Base-by-base conservation (phyloP, 1,284 basidiomycete species). In the Trametes hirsuta region DNA sequence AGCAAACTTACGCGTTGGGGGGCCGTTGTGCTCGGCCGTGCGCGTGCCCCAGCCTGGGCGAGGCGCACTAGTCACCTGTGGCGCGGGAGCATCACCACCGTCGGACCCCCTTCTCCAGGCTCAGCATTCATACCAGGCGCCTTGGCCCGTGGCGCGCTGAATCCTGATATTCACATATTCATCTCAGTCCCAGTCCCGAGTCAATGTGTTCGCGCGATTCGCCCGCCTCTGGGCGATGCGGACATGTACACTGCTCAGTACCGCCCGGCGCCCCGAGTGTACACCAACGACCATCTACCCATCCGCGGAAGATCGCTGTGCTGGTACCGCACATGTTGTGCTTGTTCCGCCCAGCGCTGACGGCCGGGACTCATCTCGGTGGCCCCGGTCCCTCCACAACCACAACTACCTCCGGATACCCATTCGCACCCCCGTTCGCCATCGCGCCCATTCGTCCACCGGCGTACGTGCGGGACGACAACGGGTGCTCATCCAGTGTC, bases 261-360 rank as follows among this genome's bases (percentile, higher is more conserved):
- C 30, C 30, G 30, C 30, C 30, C 30, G 30, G 18, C 18, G 18
- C 18, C 18, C 18, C 18, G 18, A 18, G 18, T 18, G 18, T 18
- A 18, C 18, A 18, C 18, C 18, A 18, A 30, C 30, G 30, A 30
- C 10, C 37, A 47, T 34, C 34, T 15, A 9, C 35, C 53, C n/a
- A 18, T 40, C 8, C 45, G 24, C 44, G 53, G 45, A 47, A 18
- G 37, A 47, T 55, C 53, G 37, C 53, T 54, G 53, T 47, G 45
- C 45, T 47, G 24, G 9, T 25, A 24, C 22, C 24, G 45, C 8
- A 47, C 25, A 34, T 15, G 14, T n/a, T 24, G 2, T 11, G 6
- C 46, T 15, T 30, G 12, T 4, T 11, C n/a, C 10, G 44, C 14
- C 30, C 35, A 24, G 52, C 39, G 39, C 49, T 30, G 40, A 35